Percentiles rank a stretch among this genome's conserved stretches.
These are phyloP conservation scores for Agrocybe chaxingu DNA, from an alignment of 768 basidiomycete species.

Conservation along the genomic window DNA sequence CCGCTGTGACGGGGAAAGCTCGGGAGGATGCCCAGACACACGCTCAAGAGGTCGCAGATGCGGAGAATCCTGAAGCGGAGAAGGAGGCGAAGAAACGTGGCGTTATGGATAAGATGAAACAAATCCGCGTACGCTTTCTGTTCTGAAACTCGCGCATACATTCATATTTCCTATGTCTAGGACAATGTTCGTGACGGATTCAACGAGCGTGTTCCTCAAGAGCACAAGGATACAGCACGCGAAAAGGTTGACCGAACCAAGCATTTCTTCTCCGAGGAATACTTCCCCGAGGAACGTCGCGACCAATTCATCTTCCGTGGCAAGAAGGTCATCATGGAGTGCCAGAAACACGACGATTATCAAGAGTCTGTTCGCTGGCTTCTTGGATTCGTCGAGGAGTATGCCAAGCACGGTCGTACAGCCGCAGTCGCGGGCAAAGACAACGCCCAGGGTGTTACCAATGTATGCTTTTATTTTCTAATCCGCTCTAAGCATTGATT, in stretches of 20 bases:
- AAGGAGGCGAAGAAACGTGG: conserved; percentile 30
- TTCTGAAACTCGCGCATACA: conserved; percentile 17
- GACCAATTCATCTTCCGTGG: conserved; percentile 91
- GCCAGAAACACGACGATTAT: conserved; percentile 90
- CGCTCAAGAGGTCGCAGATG: conserved; percentile 2
- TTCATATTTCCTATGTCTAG: conserved; percentile 17
- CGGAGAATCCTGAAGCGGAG: conserved; percentile 12
- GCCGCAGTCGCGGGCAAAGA: conserved; percentile 19
- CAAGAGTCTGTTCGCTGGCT: conserved; percentile 80
- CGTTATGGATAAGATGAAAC: conserved; percentile 32
- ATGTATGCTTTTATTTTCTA: conserved; percentile 19
- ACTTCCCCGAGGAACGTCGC: conserved; percentile 86
- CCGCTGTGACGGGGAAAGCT: not conserved
- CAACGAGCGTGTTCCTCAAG: conserved; percentile 59
- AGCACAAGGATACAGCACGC: conserved; percentile 57
- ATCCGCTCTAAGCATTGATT: not conserved
- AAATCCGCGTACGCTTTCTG: conserved; percentile 31
- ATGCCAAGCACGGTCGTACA: conserved; percentile 46
- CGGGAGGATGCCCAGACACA: conserved; percentile 10
- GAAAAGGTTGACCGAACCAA: conserved; percentile 58
- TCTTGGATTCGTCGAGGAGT: conserved; percentile 58
- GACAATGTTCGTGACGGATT: conserved; percentile 21
- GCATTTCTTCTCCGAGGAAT: conserved; percentile 74
- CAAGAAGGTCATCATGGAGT: conserved; percentile 93
- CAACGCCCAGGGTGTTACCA: conserved; percentile 16